These are phyloP conservation scores for Blastocystis sp. DNA, from an alignment of 352 stramenopile genomes.

Conservation along the genomic window DNA sequence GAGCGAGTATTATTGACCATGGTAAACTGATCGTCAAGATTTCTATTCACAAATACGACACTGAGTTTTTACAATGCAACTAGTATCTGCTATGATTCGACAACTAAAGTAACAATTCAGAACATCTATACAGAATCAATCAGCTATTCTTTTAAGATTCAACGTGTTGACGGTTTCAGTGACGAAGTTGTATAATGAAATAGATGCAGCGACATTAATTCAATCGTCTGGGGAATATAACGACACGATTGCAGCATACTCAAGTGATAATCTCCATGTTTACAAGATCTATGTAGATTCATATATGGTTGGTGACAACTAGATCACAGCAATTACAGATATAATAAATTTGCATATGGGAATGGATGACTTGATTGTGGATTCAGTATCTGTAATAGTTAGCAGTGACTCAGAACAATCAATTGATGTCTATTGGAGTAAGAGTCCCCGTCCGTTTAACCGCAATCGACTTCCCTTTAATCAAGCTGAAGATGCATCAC, in stretches of 20 bases:
- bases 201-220: not conserved
- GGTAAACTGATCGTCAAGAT: not conserved
- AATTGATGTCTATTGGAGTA: constrained; percentile 1
- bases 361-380: not conserved
- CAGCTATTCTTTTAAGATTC: not conserved
- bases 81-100: constrained; percentile 1
- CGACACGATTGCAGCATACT: not conserved
- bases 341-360: not conserved
- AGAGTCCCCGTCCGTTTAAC: constrained; percentile 2
- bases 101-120: not conserved
- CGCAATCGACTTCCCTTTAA: not conserved
- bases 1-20: not conserved
- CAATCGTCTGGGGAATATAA: not conserved
- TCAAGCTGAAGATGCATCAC: not conserved
- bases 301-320: not conserved
- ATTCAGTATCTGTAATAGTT: not conserved
- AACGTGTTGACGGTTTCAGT: constrained; percentile 29
- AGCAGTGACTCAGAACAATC: not conserved
- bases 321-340: constrained; percentile 3
- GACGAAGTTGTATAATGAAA: not conserved
- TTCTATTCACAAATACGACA: not conserved
- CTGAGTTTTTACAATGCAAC: constrained; percentile 7
- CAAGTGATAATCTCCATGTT: not conserved
- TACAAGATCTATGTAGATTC: constrained; percentile 34
- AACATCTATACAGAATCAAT: not conserved